Evolutionary conservation across 2,329 filamentous ascomycete genomes (phyloP), one percentile per base, ranked within the genome.

Genomic region (Monilinia laxa): DNA sequence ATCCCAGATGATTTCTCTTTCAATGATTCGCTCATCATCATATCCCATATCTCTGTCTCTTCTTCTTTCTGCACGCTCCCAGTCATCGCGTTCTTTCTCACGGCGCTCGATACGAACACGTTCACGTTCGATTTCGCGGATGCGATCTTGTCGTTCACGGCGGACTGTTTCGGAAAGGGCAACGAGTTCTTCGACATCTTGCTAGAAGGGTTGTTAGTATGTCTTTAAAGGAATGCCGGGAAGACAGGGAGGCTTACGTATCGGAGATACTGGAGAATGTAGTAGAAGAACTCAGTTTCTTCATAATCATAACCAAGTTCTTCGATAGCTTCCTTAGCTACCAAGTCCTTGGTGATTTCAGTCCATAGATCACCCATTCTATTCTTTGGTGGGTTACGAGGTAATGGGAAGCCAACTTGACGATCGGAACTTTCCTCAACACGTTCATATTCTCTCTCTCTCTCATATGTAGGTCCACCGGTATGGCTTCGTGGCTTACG

Each of bases 291-390:
- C 64, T 92, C 90, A 0, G 92, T 95, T 82, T 98, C 93, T 76
- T 97, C 92, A 75, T 89, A 98, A 68, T 91, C 88, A 78, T 97
- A 98, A 3, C 92, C 92, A 75, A 89, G 80, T 73, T 90, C 83
- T 72, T 96, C 89, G 70, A 98, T 91, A 23, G 95, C 95, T 76
- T 97, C 93, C 63, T 90, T 87, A 67, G 89, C 83, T 20, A 98
- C 92, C 47, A 98, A 80, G 72, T 97, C 93, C 79, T 96, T 97
- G 56, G 94, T 96, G 73, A 99, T 92, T 79, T 98, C 95, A 0
- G 95, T 99, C 94, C 94, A 98, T 81, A 96, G 91, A 68, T 90
- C 87, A 66, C 85, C 71, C n/a, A 70, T 62, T 68, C 71, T 68
- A n/a, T 69, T 67, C 49, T 74, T 72, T 45, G 72, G 71, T 28